These are phyloP conservation scores for Sporopachydermia lactativora DNA, from an alignment of 805 yeast species.

Conservation along the genomic window DNA sequence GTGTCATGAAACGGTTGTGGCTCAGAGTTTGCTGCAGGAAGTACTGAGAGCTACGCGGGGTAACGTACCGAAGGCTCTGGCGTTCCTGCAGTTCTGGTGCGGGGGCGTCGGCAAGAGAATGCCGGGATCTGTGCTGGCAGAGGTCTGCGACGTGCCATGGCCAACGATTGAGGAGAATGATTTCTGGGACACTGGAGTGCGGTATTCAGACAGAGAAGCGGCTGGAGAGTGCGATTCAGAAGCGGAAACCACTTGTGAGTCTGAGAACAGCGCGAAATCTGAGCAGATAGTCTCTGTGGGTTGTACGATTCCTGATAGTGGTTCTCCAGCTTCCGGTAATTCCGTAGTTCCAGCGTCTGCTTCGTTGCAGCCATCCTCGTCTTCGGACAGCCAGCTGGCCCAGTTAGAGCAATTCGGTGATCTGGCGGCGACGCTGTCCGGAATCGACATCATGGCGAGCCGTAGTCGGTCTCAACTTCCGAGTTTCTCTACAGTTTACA, in stretches of 20 bases:
- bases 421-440: constrained; percentile 12
- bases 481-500: neutral
- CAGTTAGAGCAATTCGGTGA: neutral
- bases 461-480: constrained; percentile 5
- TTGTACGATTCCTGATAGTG: no score
- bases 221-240: no score
- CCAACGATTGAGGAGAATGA: neutral
- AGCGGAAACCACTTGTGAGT: no score
- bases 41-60: constrained; percentile 9
- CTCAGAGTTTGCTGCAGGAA: constrained; percentile 8
- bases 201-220: no score
- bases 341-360: constrained; percentile 2
- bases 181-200: neutral
- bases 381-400: neutral
- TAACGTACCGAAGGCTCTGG: constrained; percentile 13
- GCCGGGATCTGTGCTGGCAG: neutral
- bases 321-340: neutral
- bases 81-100: constrained; percentile 14
- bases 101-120: constrained; percentile 6
- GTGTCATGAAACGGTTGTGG: constrained; percentile 21
- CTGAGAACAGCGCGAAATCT: no score
- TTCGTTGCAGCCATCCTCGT: neutral
- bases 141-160: neutral
- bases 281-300: no score
- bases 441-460: constrained; percentile 10